Percentiles rank a stretch among this genome's conserved stretches.
phyloP scores from a whole-genome alignment of 164 flowering plant species.

The Tetrastigma voinierianum region DNA sequence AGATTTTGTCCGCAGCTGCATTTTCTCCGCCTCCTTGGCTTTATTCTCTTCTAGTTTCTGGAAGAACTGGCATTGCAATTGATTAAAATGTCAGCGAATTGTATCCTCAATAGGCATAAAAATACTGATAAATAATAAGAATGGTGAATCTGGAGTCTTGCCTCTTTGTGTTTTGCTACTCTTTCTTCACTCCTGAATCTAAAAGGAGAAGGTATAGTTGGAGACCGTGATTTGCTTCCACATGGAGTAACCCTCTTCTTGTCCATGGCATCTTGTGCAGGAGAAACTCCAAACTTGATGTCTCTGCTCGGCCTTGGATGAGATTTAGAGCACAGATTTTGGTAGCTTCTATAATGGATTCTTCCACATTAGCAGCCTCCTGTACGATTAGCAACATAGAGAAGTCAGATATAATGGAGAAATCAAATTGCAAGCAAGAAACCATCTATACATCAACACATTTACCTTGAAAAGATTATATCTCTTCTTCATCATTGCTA shows the following conservation, averaged over 20 bases:
- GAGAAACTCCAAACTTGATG: conserved; percentile 30
- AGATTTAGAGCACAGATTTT: conserved; percentile 27
- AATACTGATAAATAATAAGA: conserved; percentile 6
- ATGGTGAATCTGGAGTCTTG: conserved; percentile 22
- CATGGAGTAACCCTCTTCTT: conserved; percentile 32
- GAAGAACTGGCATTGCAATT: conserved; percentile 36
- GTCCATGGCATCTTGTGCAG: conserved; percentile 16
- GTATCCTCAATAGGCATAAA: neutral
- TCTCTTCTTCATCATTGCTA: conserved; percentile 24
- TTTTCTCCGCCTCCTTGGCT: conserved; percentile 41
- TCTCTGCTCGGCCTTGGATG: conserved; percentile 20
- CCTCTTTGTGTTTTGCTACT: conserved; percentile 87
- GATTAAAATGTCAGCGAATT: neutral
- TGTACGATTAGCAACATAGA: conserved; percentile 20
- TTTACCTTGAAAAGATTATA: conserved; percentile 27
- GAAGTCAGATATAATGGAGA: too few species aligned
- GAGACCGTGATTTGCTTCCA: conserved; percentile 35
- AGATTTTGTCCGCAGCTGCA: conserved; percentile 29
- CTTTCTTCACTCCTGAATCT: conserved; percentile 87
- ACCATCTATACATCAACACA: too few species aligned
- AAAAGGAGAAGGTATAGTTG: conserved; percentile 50
- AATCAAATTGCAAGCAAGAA: too few species aligned
- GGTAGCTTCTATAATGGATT: too few species aligned
- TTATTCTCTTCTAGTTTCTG: conserved; percentile 68
- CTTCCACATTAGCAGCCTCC: conserved; percentile 28